Base-by-base conservation (phyloP, 345 rosid genomes). In the Microcos paniculata region DNA sequence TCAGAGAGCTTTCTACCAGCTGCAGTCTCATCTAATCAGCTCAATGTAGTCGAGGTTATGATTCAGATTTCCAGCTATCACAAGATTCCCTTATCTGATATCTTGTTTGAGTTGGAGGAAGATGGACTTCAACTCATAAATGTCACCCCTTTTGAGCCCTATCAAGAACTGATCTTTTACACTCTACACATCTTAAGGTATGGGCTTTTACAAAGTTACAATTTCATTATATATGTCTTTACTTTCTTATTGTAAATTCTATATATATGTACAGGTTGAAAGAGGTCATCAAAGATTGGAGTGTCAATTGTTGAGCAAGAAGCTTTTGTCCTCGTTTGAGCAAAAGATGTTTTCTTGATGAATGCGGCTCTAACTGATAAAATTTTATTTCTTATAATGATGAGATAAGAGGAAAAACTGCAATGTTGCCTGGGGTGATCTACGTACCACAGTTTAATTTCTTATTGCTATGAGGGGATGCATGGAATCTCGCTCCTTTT, bases 241-340 rank as follows among this genome's bases (percentile, higher is more conserved):
- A 51, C 57, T 23, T 23, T 21, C 45, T 38, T 51, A 26, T 71
- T 35, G 26, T 80, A 78, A 42, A 70, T 65, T 76, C 58, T 45
- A 23, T 75, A 35, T 80, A 76, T 70, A 75, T 76, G 42, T 1
- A 76, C 24, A 77, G 52, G 59, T 73, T 69, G 81, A 74, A 81
- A 45, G 84, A 81, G 56, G 59, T 73, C 72, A 75, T 73, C 72
- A 75, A 46, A 76, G 81, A 73, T 69, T 81, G 40, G 76, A 23
- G 12, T 46, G 64, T 78, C 66, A 75, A 55, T 21, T 23, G 0
- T 31, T 40, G 12, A 42, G 10, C 42, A 30, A 26, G 31, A 57
- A 57, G 62, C 33, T 57, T 57, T 57, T 57, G 33, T 57, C 62
- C 11, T 57, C 23, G 62, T 57, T n/a, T 26, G 31, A 26, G 31